A percentile compares a stretch with the other conserved stretches of the same genome.
These are phyloP conservation scores for Starmerella scarabaei DNA, from an alignment of 805 yeast genomes.

Conservation along the genomic window DNA sequence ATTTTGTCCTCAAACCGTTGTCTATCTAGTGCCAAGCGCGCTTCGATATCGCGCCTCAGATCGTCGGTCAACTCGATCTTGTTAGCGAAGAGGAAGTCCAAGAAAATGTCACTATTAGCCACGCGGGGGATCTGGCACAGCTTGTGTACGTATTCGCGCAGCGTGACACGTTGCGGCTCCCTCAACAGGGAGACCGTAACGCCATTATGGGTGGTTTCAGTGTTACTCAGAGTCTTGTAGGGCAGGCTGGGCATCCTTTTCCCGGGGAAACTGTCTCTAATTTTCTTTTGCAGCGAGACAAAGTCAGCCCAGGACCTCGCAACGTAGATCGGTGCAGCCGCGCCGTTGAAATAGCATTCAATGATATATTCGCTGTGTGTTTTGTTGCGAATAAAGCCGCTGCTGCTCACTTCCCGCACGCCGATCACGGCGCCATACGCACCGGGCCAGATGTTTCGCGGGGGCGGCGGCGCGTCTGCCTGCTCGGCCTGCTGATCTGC, in stretches of 20 bases:
- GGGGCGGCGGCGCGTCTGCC: neutral
- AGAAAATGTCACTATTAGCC: slow-evolving; percentile 38
- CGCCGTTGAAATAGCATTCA: slow-evolving; percentile 23
- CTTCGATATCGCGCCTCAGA: slow-evolving; percentile 44
- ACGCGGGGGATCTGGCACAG: slow-evolving; percentile 45
- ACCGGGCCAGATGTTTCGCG: slow-evolving; percentile 35
- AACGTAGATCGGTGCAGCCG: slow-evolving; percentile 33
- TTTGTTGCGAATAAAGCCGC: slow-evolving; percentile 23
- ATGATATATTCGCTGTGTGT: slow-evolving; percentile 25
- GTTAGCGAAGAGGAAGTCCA: slow-evolving; percentile 39
- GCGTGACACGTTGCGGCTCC: slow-evolving; percentile 64
- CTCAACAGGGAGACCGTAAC: slow-evolving; percentile 36
- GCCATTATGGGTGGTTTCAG: slow-evolving; percentile 10
- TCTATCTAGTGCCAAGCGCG: slow-evolving; percentile 51
- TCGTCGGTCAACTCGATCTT: slow-evolving; percentile 31
- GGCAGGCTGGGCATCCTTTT: slow-evolving; percentile 50
- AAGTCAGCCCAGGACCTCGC: slow-evolving; percentile 60
- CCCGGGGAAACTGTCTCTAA: slow-evolving; percentile 52
- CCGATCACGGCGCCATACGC: slow-evolving; percentile 55
- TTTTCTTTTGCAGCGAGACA: slow-evolving; percentile 38
- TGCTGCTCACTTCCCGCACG: slow-evolving; percentile 32
- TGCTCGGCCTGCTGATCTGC: neutral
- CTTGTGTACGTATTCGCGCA: slow-evolving; percentile 56
- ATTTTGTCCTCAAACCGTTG: slow-evolving; percentile 48
- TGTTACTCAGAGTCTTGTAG: slow-evolving; percentile 30